These are phyloP conservation scores for Cladophialophora yegresii DNA, from an alignment of 2,329 filamentous ascomycete species.

Conservation along the genomic window DNA sequence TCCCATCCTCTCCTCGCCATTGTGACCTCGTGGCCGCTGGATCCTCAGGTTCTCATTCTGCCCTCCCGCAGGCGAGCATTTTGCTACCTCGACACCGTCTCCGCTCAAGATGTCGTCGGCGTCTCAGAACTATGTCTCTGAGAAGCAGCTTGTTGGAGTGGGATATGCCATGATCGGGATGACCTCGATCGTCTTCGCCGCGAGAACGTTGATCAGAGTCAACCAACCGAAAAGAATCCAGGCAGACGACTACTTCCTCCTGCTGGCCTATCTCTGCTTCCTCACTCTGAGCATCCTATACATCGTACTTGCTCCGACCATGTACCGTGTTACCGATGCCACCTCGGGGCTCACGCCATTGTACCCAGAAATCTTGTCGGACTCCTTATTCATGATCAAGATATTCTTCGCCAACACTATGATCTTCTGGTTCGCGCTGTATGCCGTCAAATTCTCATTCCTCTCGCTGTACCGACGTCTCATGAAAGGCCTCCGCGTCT, in stretches of 20 bases:
- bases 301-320: slow-evolving; percentile 41
- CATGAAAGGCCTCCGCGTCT: slow-evolving; percentile 40
- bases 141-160: slow-evolving; percentile 14
- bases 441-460: slow-evolving; percentile 44
- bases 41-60: neutral
- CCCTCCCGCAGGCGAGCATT: neutral
- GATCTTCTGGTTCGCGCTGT: slow-evolving; percentile 46
- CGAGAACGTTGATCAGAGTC: slow-evolving; percentile 29
- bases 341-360: slow-evolving; percentile 32
- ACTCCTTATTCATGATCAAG: slow-evolving; percentile 41
- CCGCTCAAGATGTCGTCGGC: slow-evolving; percentile 15
- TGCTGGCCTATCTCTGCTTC: slow-evolving; percentile 39
- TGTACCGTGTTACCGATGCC: slow-evolving; percentile 40
- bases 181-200: slow-evolving; percentile 31
- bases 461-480: slow-evolving; percentile 46
- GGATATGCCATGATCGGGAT: slow-evolving; percentile 33
- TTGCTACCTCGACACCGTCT: neutral
- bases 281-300: slow-evolving; percentile 41
- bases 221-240: slow-evolving; percentile 31
- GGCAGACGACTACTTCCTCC: slow-evolving; percentile 38
- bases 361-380: slow-evolving; percentile 40
- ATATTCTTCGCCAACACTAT: slow-evolving; percentile 46
- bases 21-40: neutral
- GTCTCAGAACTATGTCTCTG: slow-evolving; percentile 25
- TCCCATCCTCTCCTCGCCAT: neutral